Percentiles rank a stretch among this genome's conserved stretches.
Evolutionary conservation across 257 asterid species (phyloP).

Genomic region (Fraxinus quadrangulata): DNA sequence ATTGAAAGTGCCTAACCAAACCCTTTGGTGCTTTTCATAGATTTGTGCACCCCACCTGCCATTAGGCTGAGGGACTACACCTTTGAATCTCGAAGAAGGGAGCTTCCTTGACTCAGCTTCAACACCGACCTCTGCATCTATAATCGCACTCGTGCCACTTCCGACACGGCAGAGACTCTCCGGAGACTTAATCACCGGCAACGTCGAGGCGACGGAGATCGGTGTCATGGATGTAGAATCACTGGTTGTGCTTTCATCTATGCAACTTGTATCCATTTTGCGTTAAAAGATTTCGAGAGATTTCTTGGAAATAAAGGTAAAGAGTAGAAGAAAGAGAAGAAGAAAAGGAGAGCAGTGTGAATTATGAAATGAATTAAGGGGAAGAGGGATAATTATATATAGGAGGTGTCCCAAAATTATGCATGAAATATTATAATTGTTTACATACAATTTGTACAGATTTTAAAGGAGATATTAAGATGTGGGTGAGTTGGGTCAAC

Average conservation of each 20-base stretch:
- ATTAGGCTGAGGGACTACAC: constrained; percentile 96
- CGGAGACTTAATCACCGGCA: constrained; percentile 39
- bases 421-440: constrained; percentile 17
- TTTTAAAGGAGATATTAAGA: constrained; percentile 30
- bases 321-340: neutral
- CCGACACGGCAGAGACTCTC: constrained; percentile 56
- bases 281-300: neutral
- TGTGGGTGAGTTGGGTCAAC: constrained; percentile 56
- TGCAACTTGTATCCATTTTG: constrained; percentile 56
- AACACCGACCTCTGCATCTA: constrained; percentile 57
- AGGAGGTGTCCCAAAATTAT: constrained; percentile 27
- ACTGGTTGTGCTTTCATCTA: constrained; percentile 64
- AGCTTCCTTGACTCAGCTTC: constrained; percentile 85
- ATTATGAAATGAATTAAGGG: constrained; percentile 29
- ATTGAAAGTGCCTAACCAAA: constrained; percentile 90
- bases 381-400: constrained; percentile 27
- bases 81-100: constrained; percentile 86
- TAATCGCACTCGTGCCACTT: constrained; percentile 62
- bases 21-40: constrained; percentile 85
- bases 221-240: constrained; percentile 46
- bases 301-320: constrained; percentile 6
- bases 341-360: constrained; percentile 15
- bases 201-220: constrained; percentile 20
- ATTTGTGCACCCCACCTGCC: constrained; percentile 99
- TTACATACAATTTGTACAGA: neutral